Evolutionary conservation across 768 basidiomycete genomes (phyloP), one percentile per base, ranked within the genome.

Genomic region (Dacryopinax spathularia): DNA sequence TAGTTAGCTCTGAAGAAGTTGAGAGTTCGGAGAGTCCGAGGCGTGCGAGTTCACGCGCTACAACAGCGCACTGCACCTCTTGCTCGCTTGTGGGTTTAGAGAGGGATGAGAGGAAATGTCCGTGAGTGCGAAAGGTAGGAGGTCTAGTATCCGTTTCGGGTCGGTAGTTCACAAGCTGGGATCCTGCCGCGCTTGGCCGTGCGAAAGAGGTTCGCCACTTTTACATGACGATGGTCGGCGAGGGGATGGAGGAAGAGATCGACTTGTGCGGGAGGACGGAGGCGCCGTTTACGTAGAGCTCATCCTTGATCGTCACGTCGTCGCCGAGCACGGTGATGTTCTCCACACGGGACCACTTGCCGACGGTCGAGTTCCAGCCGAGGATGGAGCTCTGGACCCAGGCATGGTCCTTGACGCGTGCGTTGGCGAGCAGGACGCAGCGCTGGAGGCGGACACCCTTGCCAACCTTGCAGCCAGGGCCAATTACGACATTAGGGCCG

Each of bases 241-340:
- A 70, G 62, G 65, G 60, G 65, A 71, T 70, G 62, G 66, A 66
- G 34, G 63, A 61, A 29, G 65, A 64, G 62, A 72, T 65, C 36
- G 33, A 60, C 65, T 68, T 68, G 65, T 69, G 69, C 2, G 68
- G 65, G 9, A 68, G 34, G 41, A 75, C 74, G 6, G 72, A 73
- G 61, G 75, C 77, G 29, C 76, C 76, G 66, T 76, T 76, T 66
- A 77, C 70, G 68, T 72, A 75, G 16, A 78, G 67, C 68, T 78
- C 77, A 65, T 78, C 77, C 73, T 77, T 77, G 73, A 78, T 75
- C 34, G 73, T 72, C 25, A 77, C 76, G 61, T 78, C 77, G 68
- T 78, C 77, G 34, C 77, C 77, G 31, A 78, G 70, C 15, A 78
- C 77, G 41, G 75, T 75, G 66, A 73, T 74, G 66, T 75, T 75